Evolutionary conservation across 2,329 filamentous ascomycete genomes (phyloP).

Genomic region (Didymella sp.): DNA sequence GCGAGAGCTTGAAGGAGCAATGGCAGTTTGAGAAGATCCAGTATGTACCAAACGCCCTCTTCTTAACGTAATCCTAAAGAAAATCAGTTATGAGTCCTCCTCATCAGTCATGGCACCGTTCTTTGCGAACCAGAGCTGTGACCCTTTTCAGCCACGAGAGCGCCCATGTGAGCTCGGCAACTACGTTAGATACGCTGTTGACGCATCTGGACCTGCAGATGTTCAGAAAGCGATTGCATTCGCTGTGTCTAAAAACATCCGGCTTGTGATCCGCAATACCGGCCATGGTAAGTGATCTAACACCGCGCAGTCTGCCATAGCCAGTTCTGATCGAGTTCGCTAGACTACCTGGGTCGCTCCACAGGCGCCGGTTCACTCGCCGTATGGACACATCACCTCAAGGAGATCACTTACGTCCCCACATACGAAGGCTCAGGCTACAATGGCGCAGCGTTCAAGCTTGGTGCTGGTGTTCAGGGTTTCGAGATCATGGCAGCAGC

Average conservation of each 20-base stretch:
- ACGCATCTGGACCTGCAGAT: slow-evolving; percentile 23
- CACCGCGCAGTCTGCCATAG: no score
- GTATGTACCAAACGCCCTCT: slow-evolving; percentile 7
- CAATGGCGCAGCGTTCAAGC: slow-evolving; percentile 24
- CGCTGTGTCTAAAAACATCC: slow-evolving; percentile 33
- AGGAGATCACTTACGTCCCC: slow-evolving; percentile 22
- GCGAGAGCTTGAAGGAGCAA: slow-evolving; percentile 23
- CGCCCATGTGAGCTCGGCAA: slow-evolving; percentile 32
- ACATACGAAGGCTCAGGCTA: slow-evolving; percentile 6
- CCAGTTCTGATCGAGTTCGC: not conserved
- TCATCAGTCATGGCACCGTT: slow-evolving; percentile 36
- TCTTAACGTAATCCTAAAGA: slow-evolving; percentile 1
- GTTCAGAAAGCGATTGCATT: slow-evolving; percentile 29
- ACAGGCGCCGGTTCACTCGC: slow-evolving; percentile 21
- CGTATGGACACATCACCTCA: slow-evolving; percentile 30
- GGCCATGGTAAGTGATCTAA: slow-evolving; percentile 26
- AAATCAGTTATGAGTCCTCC: slow-evolving; percentile 25
- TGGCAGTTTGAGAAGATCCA: slow-evolving; percentile 27
- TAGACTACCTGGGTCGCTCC: slow-evolving; percentile 28
- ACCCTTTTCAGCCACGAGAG: slow-evolving; percentile 28
- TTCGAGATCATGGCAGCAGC: slow-evolving; percentile 32
- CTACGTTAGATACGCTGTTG: slow-evolving; percentile 32
- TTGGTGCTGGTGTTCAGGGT: slow-evolving; percentile 38
- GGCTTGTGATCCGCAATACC: slow-evolving; percentile 40
- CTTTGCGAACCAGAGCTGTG: slow-evolving; percentile 36